These are phyloP conservation scores for Diaporthe velutina DNA, from an alignment of 2,329 filamentous ascomycete genomes.

Conservation along the genomic window DNA sequence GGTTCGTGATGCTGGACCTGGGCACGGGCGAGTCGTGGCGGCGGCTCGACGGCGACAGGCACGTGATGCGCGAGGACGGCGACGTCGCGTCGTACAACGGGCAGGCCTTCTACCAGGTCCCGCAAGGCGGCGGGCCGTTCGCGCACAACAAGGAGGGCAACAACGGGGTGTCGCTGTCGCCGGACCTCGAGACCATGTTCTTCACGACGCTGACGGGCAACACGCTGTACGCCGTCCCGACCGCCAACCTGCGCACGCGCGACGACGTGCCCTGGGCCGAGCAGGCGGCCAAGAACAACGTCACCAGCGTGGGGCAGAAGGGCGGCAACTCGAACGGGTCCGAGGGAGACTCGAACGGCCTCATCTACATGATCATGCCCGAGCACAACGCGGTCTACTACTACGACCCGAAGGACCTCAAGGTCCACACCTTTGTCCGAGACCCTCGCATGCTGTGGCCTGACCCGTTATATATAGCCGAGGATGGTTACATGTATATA, in stretches of 20 bases:
- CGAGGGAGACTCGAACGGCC: slow-evolving; percentile 56
- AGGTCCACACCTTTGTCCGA: slow-evolving; percentile 28
- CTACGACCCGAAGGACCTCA: slow-evolving; percentile 48
- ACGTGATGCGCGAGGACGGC: slow-evolving; percentile 45
- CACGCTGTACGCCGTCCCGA: background rate
- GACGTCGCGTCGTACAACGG: slow-evolving; percentile 51
- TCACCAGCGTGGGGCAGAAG: slow-evolving; percentile 58
- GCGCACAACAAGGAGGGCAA: slow-evolving; percentile 23
- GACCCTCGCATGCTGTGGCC: slow-evolving; percentile 28
- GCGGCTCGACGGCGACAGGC: slow-evolving; percentile 50
- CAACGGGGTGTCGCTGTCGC: slow-evolving; percentile 30
- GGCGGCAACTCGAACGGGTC: slow-evolving; percentile 61
- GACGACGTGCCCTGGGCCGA: slow-evolving; percentile 18
- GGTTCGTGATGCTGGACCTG: slow-evolving; percentile 60
- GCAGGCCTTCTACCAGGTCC: slow-evolving; percentile 48
- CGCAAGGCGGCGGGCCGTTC: background rate
- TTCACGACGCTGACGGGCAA: slow-evolving; percentile 49
- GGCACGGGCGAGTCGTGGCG: slow-evolving; percentile 56
- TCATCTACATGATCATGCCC: slow-evolving; percentile 61
- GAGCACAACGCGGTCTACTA: slow-evolving; percentile 59
- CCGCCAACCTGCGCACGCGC: background rate
- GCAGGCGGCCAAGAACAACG: slow-evolving; percentile 49
- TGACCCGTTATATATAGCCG: slow-evolving; percentile 19
- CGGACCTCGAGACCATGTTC: slow-evolving; percentile 52
- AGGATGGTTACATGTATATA: slow-evolving; percentile 33